These are phyloP conservation scores for Candida sp. DNA, from an alignment of 1,139 yeast species.

Conservation along the genomic window DNA sequence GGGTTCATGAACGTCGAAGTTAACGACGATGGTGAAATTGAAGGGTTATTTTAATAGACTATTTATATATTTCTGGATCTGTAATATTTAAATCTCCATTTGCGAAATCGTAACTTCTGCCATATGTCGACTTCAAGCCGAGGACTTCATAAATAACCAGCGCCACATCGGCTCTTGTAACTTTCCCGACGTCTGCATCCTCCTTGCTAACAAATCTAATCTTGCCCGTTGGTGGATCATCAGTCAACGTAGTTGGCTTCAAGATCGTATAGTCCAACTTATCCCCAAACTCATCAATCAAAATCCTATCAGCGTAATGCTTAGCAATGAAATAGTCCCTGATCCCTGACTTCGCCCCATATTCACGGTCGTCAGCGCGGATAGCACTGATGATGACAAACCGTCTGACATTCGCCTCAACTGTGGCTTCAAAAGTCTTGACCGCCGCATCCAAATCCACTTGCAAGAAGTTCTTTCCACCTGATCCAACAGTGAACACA, in stretches of 20 bases:
- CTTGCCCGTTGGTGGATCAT: constrained; percentile 43
- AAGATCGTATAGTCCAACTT: constrained; percentile 55
- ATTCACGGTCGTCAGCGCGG: constrained; percentile 52
- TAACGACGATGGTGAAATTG: constrained; percentile 91
- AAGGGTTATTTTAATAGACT: constrained; percentile 78
- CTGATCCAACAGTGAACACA: constrained; percentile 68
- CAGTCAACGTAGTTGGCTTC: constrained; percentile 50
- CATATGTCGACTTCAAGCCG: constrained; percentile 25
- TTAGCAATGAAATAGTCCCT: constrained; percentile 55
- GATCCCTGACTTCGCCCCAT: constrained; percentile 29
- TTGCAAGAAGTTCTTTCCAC: constrained; percentile 55
- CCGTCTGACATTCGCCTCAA: constrained; percentile 47
- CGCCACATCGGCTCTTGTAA: constrained; percentile 38
- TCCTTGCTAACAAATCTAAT: constrained; percentile 21
- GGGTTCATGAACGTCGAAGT: constrained; percentile 98
- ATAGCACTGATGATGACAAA: constrained; percentile 61
- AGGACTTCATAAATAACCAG: constrained; percentile 24
- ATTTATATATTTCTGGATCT: constrained; percentile 9
- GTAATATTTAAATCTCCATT: constrained; percentile 20
- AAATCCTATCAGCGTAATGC: constrained; percentile 57
- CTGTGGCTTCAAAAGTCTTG: constrained; percentile 60
- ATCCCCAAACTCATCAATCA: constrained; percentile 33
- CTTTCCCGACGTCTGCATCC: constrained; percentile 18
- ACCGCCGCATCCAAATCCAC: constrained; percentile 70
- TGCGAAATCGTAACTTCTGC: constrained; percentile 29